phyloP scores from a whole-genome alignment of 2,329 filamentous ascomycete species.

The Neonectria faginata region DNA sequence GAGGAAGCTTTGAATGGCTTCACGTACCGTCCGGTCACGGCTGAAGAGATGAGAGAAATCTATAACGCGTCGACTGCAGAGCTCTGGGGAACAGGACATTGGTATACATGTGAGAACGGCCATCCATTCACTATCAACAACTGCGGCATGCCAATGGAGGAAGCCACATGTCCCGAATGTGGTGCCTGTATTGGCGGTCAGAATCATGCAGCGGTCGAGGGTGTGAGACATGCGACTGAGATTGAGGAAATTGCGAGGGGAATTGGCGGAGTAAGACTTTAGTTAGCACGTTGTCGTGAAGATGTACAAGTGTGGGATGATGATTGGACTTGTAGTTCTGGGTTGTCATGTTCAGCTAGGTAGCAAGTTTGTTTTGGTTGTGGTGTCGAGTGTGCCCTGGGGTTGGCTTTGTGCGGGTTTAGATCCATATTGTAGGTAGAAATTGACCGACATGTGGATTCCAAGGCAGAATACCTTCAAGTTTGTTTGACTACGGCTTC shows the following conservation, averaged over 20 bases:
- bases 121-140: slow-evolving; percentile 74
- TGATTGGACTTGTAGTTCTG: not conserved
- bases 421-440: too few species aligned
- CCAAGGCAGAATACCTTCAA: too few species aligned
- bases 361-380: too few species aligned
- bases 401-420: too few species aligned
- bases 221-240: slow-evolving; percentile 6
- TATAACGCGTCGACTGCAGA: slow-evolving; percentile 63
- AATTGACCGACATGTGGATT: too few species aligned
- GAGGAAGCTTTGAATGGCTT: slow-evolving; percentile 59
- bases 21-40: slow-evolving; percentile 62
- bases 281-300: too few species aligned
- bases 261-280: not conserved
- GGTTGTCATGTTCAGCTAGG: not conserved
- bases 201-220: not conserved
- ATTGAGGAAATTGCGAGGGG: slow-evolving; percentile 4
- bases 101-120: slow-evolving; percentile 69
- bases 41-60: slow-evolving; percentile 63
- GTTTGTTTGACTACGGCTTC: too few species aligned
- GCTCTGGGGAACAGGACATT: slow-evolving; percentile 67
- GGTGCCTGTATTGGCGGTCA: slow-evolving; percentile 48
- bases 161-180: slow-evolving; percentile 72
- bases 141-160: slow-evolving; percentile 74
- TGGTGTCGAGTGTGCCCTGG: too few species aligned
- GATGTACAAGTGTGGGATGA: not conserved